These are phyloP conservation scores for Entomortierella beljakovae DNA, from an alignment of 192 early-diverging fungal genomes.

Conservation along the genomic window DNA sequence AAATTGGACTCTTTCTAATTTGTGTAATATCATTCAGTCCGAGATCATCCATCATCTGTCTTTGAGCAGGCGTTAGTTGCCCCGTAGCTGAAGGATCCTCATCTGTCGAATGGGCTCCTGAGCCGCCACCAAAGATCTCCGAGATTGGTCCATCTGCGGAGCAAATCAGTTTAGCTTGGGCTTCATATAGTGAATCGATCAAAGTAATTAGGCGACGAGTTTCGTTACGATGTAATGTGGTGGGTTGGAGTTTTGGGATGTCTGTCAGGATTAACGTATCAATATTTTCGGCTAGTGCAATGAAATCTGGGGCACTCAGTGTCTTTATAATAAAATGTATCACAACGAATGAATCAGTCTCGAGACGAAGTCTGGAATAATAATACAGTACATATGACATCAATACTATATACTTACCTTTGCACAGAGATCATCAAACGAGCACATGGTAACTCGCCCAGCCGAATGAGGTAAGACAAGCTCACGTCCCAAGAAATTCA, in stretches of 20 bases:
- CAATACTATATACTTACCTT: constrained; percentile 45
- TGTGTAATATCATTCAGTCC: constrained; percentile 56
- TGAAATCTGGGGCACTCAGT: constrained; percentile 89
- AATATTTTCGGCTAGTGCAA: constrained; percentile 82
- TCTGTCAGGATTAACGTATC: constrained; percentile 83
- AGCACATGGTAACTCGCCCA: constrained; percentile 75
- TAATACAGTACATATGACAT: not conserved
- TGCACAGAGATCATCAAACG: constrained; percentile 85
- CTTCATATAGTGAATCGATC: constrained; percentile 93
- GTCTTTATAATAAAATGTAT: constrained; percentile 44
- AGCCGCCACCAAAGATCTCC: constrained; percentile 78
- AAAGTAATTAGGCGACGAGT: constrained; percentile 94
- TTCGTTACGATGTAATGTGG: constrained; percentile 81
- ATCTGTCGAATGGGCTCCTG: constrained; percentile 51
- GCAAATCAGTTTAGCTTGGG: constrained; percentile 76
- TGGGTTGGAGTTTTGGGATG: constrained; percentile 68
- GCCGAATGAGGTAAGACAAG: constrained; percentile 74
- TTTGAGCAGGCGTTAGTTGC: constrained; percentile 55
- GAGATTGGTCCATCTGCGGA: constrained; percentile 75
- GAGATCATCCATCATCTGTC: constrained; percentile 72
- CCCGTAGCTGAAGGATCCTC: constrained; percentile 54
- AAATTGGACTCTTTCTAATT: constrained; percentile 68
- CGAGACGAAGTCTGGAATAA: not conserved
- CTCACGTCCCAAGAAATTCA: constrained; percentile 83
- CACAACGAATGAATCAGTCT: not conserved